Conservation (phyloP, 257 asterid species). For the Apocynum venetum region DNA sequence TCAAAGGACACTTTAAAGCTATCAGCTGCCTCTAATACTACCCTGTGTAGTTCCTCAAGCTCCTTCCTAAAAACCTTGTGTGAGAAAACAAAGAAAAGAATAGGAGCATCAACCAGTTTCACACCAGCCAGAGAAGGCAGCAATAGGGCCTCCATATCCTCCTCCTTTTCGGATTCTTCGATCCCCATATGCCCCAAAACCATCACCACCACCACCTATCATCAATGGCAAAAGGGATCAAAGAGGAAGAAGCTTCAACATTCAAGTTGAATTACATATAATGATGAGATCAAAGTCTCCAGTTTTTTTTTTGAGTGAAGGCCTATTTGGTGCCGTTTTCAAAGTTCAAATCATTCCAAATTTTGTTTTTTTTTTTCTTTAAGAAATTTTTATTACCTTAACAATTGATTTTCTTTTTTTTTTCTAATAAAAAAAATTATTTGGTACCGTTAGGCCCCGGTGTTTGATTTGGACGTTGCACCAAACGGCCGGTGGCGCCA, state of each 20-base stretch:
- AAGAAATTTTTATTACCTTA: not conserved
- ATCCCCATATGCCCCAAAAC: constrained; percentile 42
- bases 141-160: constrained; percentile 30
- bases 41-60: constrained; percentile 46
- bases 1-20: constrained; percentile 14
- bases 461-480: constrained; percentile 45
- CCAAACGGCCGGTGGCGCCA: constrained; percentile 42
- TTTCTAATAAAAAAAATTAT: not conserved
- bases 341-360: constrained; percentile 14
- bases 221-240: constrained; percentile 37
- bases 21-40: constrained; percentile 51
- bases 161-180: constrained; percentile 59
- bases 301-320: constrained; percentile 10
- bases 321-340: constrained; percentile 39
- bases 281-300: constrained; percentile 18
- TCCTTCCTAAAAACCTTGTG: constrained; percentile 75
- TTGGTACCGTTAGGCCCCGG: constrained; percentile 18
- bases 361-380: constrained; percentile 4
- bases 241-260: constrained; percentile 60
- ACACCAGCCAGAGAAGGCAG: constrained; percentile 41
- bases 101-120: constrained; percentile 63
- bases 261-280: constrained; percentile 37
- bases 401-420: not conserved
- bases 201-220: constrained; percentile 41
- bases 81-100: constrained; percentile 63